Conservation (phyloP, 106 monocot species). For the Chionographis japonica region DNA sequence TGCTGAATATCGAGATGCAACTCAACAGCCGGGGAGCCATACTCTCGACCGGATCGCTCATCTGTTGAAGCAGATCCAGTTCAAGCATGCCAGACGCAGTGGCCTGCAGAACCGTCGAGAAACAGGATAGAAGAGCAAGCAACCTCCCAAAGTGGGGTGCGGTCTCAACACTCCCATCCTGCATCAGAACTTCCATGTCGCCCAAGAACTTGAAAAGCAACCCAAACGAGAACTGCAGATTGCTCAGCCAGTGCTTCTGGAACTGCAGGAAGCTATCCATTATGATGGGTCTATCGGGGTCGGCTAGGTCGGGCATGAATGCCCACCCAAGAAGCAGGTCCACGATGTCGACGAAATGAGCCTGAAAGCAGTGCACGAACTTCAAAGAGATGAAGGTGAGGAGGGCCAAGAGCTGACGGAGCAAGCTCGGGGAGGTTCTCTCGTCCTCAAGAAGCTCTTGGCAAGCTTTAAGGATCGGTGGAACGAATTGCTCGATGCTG, state of each 20-base stretch:
- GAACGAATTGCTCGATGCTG: conserved; percentile 41
- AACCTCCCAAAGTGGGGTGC: conserved; percentile 40
- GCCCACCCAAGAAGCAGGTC: conserved; percentile 98
- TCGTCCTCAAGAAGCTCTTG: conserved; percentile 94
- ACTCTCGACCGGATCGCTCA: conserved; percentile 45
- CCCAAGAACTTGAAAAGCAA: conserved; percentile 88
- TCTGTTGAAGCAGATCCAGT: conserved; percentile 39
- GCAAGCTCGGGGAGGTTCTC: conserved; percentile 66
- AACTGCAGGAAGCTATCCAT: conserved; percentile 82
- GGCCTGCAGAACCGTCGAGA: conserved; percentile 73
- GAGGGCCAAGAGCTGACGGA: conserved; percentile 55
- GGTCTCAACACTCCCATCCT: conserved; percentile 37
- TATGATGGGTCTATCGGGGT: conserved; percentile 42
- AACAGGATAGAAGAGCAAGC: conserved; percentile 82
- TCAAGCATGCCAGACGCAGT: conserved; percentile 53
- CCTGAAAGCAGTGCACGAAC: conserved; percentile 65
- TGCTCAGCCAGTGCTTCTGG: conserved; percentile 70
- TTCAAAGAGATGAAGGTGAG: conserved; percentile 66
- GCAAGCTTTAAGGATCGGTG: conserved; percentile 62
- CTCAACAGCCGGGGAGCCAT: conserved; percentile 63
- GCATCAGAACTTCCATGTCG: conserved; percentile 82
- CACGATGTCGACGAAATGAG: conserved; percentile 78
- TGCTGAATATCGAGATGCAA: conserved; percentile 49
- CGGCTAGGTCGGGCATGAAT: conserved; percentile 78
- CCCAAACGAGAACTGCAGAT: conserved; percentile 66